phyloP scores from a whole-genome alignment of 2,329 filamentous ascomycete species.

The Kalaharituber pfeilii region DNA sequence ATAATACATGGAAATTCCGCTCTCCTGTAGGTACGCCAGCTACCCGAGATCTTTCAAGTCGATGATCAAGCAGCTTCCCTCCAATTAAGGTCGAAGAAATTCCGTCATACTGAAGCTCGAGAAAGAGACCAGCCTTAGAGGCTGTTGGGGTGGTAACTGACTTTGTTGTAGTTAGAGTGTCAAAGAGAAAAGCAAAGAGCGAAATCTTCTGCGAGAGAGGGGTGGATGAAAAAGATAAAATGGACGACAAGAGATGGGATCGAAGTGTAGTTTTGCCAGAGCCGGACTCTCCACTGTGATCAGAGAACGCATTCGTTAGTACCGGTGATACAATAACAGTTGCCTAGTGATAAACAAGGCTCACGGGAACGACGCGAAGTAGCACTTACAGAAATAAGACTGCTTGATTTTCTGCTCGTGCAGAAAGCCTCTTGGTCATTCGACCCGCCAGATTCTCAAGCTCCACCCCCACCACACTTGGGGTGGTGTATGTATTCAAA shows the following conservation, averaged over 20 bases:
- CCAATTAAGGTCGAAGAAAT: slow-evolving; percentile 78
- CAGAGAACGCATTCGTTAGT: not conserved
- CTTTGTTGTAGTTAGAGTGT: slow-evolving; percentile 91
- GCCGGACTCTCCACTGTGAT: slow-evolving; percentile 70
- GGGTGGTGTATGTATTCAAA: slow-evolving; percentile 86
- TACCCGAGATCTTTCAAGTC: slow-evolving; percentile 79
- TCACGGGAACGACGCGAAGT: not conserved
- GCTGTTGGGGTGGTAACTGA: slow-evolving; percentile 88
- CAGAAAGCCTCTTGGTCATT: slow-evolving; percentile 68
- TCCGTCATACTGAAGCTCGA: slow-evolving; percentile 92
- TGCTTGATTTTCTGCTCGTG: slow-evolving; percentile 83
- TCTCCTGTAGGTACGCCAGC: slow-evolving; percentile 86
- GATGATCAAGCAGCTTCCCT: slow-evolving; percentile 84
- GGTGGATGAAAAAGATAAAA: slow-evolving; percentile 79
- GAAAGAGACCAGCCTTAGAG: slow-evolving; percentile 87
- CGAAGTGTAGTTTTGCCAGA: slow-evolving; percentile 91
- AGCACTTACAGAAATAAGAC: slow-evolving; percentile 78
- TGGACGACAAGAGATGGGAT: slow-evolving; percentile 67
- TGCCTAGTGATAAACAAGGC: slow-evolving; percentile 2
- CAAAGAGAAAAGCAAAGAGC: slow-evolving; percentile 85
- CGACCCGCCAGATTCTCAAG: slow-evolving; percentile 70
- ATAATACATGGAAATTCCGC: slow-evolving; percentile 87
- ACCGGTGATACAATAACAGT: slow-evolving; percentile 1
- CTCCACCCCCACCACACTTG: slow-evolving; percentile 61
- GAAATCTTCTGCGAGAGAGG: slow-evolving; percentile 87